Percentiles rank a stretch among this genome's conserved stretches.
Conservation (phyloP, 2,329 filamentous ascomycete species). For the Xylariaceae sp. region DNA sequence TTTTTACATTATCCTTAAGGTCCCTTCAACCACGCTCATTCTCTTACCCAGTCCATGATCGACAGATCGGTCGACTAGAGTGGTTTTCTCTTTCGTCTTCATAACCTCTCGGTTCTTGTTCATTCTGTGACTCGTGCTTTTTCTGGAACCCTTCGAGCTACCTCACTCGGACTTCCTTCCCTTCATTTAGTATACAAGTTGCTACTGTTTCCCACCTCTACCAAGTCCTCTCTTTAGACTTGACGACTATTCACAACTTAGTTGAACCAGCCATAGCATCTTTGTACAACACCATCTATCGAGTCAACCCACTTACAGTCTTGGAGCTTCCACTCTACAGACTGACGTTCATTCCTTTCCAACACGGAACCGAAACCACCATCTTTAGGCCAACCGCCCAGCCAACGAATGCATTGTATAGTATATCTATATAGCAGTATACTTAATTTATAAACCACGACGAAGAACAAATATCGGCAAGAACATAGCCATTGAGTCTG, state of each 20-base stretch:
- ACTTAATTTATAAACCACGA: constrained; percentile 28
- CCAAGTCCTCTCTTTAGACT: constrained; percentile 15
- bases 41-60: constrained; percentile 28
- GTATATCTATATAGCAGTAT: constrained; percentile 22
- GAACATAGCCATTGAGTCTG: constrained; percentile 10
- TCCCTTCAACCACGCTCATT: constrained; percentile 30
- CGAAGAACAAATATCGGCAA: constrained; percentile 11
- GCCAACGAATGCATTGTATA: constrained; percentile 24
- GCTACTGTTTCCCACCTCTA: constrained; percentile 14
- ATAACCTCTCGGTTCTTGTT: constrained; percentile 30
- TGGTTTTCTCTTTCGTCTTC: constrained; percentile 29
- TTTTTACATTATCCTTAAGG: constrained; percentile 30
- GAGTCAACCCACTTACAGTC: constrained; percentile 26
- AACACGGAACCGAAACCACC: constrained; percentile 29
- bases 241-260: constrained; percentile 19
- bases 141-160: constrained; percentile 27
- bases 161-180: constrained; percentile 27
- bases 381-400: constrained; percentile 31
- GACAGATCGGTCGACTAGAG: constrained; percentile 30
- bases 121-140: constrained; percentile 29
- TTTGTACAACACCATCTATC: constrained; percentile 26
- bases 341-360: constrained; percentile 30
- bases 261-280: constrained; percentile 13
- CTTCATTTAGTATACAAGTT: constrained; percentile 26
- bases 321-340: constrained; percentile 16